A percentile compares a stretch with the other conserved stretches of the same genome.
Evolutionary conservation across 2,329 filamentous ascomycete species (phyloP).

Genomic region (Fusarium anguioides): DNA sequence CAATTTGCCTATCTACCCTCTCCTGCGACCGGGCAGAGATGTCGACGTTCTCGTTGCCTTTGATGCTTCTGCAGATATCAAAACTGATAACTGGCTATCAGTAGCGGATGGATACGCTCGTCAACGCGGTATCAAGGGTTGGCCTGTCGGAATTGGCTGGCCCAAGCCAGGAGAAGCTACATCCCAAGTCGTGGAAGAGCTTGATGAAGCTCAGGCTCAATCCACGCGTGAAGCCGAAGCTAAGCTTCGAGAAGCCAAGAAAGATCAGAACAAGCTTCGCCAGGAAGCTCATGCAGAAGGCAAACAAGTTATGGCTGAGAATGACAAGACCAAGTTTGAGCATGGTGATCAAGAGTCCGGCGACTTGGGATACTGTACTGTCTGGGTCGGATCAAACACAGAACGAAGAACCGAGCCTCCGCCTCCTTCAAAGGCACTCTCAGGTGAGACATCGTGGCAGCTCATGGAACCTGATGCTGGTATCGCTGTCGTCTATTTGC

Average conservation of each 20-base stretch:
- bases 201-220: constrained; percentile 73
- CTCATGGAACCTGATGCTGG: constrained; percentile 80
- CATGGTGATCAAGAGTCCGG: constrained; percentile 58
- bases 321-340: constrained; percentile 53
- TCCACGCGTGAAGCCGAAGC: constrained; percentile 69
- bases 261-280: constrained; percentile 53
- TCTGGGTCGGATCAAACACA: constrained; percentile 90
- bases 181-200: constrained; percentile 69
- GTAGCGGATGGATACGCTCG: constrained; percentile 93
- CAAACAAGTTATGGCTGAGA: constrained; percentile 39
- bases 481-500: constrained; percentile 90
- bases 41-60: constrained; percentile 94
- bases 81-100: constrained; percentile 94
- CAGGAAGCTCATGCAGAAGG: constrained; percentile 42
- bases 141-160: constrained; percentile 97
- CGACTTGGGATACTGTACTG: constrained; percentile 90
- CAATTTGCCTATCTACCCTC: constrained; percentile 94
- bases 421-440: constrained; percentile 63
- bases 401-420: constrained; percentile 71
- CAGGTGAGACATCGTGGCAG: constrained; percentile 74
- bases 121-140: constrained; percentile 90
- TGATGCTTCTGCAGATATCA: constrained; percentile 92
- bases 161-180: constrained; percentile 71
- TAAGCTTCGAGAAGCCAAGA: constrained; percentile 71
- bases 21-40: constrained; percentile 86